Evolutionary conservation across 352 stramenopile species (phyloP).

Genomic region (Phytophthora pinifolia): DNA sequence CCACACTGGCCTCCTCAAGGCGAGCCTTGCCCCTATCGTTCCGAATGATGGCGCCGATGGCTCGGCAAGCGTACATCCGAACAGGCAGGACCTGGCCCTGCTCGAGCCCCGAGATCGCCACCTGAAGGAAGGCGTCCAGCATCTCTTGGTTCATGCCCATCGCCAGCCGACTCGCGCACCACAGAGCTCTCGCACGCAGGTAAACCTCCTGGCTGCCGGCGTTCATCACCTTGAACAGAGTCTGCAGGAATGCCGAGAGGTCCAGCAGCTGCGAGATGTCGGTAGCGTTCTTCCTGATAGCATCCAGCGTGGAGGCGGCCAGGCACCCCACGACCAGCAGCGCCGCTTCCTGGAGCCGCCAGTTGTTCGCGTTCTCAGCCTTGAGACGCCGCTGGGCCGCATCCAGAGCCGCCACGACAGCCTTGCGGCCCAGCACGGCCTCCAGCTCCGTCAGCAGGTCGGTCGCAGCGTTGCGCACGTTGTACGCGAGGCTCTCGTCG

Average conservation of each 20-base stretch:
- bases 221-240: constrained; percentile 81
- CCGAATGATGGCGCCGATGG: constrained; percentile 67
- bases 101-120: constrained; percentile 75
- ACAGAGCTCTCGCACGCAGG: constrained; percentile 72
- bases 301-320: constrained; percentile 55
- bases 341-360: constrained; percentile 74
- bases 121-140: constrained; percentile 68
- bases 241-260: constrained; percentile 65
- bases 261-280: constrained; percentile 57
- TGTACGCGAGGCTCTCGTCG: constrained; percentile 80
- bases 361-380: constrained; percentile 45
- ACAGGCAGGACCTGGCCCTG: constrained; percentile 70
- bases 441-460: constrained; percentile 72
- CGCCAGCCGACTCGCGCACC: constrained; percentile 76
- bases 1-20: constrained; percentile 45
- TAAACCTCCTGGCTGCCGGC: constrained; percentile 64
- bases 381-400: constrained; percentile 68
- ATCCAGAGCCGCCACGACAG: constrained; percentile 52
- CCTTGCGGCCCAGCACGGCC: constrained; percentile 60
- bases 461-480: constrained; percentile 67
- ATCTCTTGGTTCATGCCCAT: constrained; percentile 74
- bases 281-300: constrained; percentile 49
- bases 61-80: constrained; percentile 77
- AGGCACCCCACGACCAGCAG: constrained; percentile 71
- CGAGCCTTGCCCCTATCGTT: constrained; percentile 60